Percentiles rank a stretch among this genome's conserved stretches.
These are phyloP conservation scores for Dothideomycetes sp. DNA, from an alignment of 2,329 filamentous ascomycete species.

Conservation along the genomic window DNA sequence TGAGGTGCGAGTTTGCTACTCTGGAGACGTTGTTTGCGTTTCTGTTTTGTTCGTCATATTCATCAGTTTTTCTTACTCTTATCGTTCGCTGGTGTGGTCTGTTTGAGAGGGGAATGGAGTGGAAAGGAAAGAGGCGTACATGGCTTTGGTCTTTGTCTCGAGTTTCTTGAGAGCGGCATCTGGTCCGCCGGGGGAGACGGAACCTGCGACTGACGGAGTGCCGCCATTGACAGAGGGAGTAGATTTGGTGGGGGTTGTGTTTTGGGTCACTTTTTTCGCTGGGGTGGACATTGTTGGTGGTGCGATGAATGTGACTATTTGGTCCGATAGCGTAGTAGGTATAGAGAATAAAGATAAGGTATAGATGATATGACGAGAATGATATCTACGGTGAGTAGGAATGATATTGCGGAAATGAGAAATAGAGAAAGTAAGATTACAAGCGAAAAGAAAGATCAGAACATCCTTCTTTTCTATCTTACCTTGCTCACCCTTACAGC, in stretches of 20 bases:
- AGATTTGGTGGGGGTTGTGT: slow-evolving; percentile 9
- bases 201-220: too few relatives aligned
- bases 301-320: too few relatives aligned
- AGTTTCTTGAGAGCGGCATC: slow-evolving; percentile 21
- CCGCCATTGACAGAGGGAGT: slow-evolving; percentile 6
- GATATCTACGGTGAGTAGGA: too few relatives aligned
- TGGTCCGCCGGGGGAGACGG: too few relatives aligned
- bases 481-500: too few relatives aligned
- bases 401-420: too few relatives aligned
- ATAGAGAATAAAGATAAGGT: too few relatives aligned
- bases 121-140: slow-evolving; percentile 13
- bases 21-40: slow-evolving; percentile 22
- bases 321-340: too few relatives aligned
- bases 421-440: too few relatives aligned
- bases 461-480: too few relatives aligned
- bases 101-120: not conserved
- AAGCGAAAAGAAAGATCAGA: too few relatives aligned
- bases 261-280: not conserved
- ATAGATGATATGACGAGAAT: too few relatives aligned
- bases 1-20: slow-evolving; percentile 21
- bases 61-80: not conserved
- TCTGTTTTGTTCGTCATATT: slow-evolving; percentile 6
- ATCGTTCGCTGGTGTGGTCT: not conserved
- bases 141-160: slow-evolving; percentile 16
- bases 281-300: not conserved